Evolutionary conservation across 768 basidiomycete genomes (phyloP), one percentile per base, ranked within the genome.

Genomic region (Mycena amicta): DNA sequence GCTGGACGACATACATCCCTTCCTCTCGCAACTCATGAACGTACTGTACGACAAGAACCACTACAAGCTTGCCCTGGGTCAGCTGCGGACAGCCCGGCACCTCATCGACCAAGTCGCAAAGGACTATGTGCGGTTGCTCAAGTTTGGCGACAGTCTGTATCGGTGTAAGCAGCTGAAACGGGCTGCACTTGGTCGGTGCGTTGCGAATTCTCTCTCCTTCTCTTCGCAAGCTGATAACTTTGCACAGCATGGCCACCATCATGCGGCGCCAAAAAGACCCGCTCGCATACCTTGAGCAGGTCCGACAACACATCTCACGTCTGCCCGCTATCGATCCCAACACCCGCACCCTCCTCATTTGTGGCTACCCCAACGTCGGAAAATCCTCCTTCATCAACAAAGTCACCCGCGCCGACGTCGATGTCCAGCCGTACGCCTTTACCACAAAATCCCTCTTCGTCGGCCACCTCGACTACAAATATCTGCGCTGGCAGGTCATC

Each of bases 361-460:
- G 97, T 69, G 97, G 97, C 55, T 99, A 98, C 76, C 97, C 97
- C 18, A 99, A 99, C 72, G 97, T 99, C 71, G 97, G 97, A 56
- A 99, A 99, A 78, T 97, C 95, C 15, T 96, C 94, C 23, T 99
- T 99, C 75, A 95, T 99, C 68, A 99, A 99, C 87, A 98, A 98
- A 76, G 93, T 99, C 70, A 98, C 97, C 22, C 89, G 97, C 51
- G 97, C 96, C 52, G 97, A 99, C 70, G 97, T 99, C 67, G 97
- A 99, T 71, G 97, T 99, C 28, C 96, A 99, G 74, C 96, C 96
- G 33, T 99, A 98, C 70, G 97, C 97, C 1, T 99, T 99, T 80
- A 99, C 97, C 46, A 99, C 97, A 28, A 98, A 98, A 75, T 95
- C 93, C 0, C 89, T 99, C 52, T 98, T 98, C 71, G 92, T 99